Base-by-base conservation (phyloP, 2,329 filamentous ascomycete genomes). In the Lasiodiplodia sp. region DNA sequence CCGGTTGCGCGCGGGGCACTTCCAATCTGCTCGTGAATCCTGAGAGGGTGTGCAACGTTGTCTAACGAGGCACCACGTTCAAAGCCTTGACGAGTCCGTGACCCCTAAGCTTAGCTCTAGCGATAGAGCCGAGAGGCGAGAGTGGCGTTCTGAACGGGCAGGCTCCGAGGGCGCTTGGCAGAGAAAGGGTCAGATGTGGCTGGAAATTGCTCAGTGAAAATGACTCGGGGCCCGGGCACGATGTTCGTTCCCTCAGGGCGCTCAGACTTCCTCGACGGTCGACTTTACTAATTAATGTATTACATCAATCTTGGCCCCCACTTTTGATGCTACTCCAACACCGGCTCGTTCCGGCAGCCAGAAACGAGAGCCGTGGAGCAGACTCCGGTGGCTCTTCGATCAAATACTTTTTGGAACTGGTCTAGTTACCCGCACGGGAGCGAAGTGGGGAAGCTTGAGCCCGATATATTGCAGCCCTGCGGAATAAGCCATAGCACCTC, bases 271-370 rank as follows among this genome's bases (percentile, higher is more conserved):
- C 56, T 44, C 31, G 31, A 34, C 31, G 40, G 40, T 44, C 4
- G 40, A n/a, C 8, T 44, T 44, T 44, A 44, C 18, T 44, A 44
- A 44, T 44, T 44, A 44, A 44, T 5, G 40, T 44, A 44, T 16
- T 18, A 18, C 40, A 47, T 47, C 44, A 49, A 37, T 63, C 6
- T 37, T 63, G 40, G 58, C 40, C 58, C 58, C 40, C 58, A 63
- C 44, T 31, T 37, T 51, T 28, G 14, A 49, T 63, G 58, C 58
- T 63, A n/a, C 58, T 63, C 28, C 44, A 37, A 34, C 58, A n/a
- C 12, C 40, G 44, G 44, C 44, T 47, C 44, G 44, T 21, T 47
- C 44, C 44, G 44, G 44, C 18, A 21, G 44, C 18, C 44, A 47
- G 7, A 47, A 21, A 47, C 44, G 44, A 47, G 44, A 4, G 21